Conservation (phyloP, 768 basidiomycete genomes). For the Pleurotus sapidus region DNA sequence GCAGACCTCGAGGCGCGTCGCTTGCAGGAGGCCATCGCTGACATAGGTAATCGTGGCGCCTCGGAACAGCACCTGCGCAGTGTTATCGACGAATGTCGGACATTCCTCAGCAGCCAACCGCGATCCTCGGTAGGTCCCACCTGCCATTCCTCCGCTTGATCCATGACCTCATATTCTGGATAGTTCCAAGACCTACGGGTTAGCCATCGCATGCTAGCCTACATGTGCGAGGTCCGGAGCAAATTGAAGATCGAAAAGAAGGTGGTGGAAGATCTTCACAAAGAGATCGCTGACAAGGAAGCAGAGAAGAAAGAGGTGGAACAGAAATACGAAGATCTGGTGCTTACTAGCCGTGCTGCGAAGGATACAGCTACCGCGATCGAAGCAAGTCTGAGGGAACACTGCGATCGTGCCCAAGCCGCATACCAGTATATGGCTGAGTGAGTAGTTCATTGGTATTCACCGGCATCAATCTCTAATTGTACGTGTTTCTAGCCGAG, state of each 20-base stretch:
- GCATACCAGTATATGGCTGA: constrained; percentile 37
- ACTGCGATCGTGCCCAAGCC: constrained; percentile 42
- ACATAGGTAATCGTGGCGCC: constrained; percentile 54
- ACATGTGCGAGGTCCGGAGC: constrained; percentile 46
- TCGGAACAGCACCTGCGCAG: constrained; percentile 46
- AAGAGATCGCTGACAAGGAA: constrained; percentile 27
- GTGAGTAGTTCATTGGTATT: constrained; percentile 27
- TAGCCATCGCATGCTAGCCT: constrained; percentile 46
- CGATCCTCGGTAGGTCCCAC: constrained; percentile 38
- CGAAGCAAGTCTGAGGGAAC: constrained; percentile 53
- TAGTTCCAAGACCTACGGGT: constrained; percentile 53
- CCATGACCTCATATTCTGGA: constrained; percentile 9
- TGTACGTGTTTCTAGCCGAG: constrained; percentile 19
- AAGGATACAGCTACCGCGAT: constrained; percentile 47
- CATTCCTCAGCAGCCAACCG: constrained; percentile 44
- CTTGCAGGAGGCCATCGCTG: constrained; percentile 52
- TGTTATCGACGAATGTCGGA: constrained; percentile 47
- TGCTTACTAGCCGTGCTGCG: constrained; percentile 42
- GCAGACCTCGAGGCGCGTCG: constrained; percentile 41
- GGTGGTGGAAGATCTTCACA: constrained; percentile 22
- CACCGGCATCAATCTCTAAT: background rate
- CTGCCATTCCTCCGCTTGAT: constrained; percentile 1
- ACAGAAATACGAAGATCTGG: constrained; percentile 36
- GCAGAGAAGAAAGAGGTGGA: constrained; percentile 33
- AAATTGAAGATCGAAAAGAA: constrained; percentile 32